Conservation (phyloP, 139 green algal species). For the Trebouxia sp. region DNA sequence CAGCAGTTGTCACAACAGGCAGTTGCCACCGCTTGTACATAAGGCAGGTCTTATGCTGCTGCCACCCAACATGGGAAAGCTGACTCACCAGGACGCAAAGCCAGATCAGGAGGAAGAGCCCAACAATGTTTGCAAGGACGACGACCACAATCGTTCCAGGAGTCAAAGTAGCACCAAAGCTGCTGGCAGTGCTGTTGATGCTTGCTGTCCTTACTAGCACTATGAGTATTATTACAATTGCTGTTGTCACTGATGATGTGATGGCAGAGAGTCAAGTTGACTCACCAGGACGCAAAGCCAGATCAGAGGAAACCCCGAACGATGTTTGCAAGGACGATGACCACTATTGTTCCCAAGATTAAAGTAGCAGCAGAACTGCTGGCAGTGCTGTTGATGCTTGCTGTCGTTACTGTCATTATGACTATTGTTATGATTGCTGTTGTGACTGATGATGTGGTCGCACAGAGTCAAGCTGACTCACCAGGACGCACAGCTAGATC, state of each 20-base stretch:
- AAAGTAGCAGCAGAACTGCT: not conserved
- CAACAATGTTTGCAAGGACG: not conserved
- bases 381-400: not conserved
- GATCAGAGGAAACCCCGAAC: not conserved
- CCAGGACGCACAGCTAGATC: too few relatives aligned
- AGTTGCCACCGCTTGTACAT: too few relatives aligned
- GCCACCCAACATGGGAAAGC: too few relatives aligned
- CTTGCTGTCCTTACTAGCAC: too few relatives aligned
- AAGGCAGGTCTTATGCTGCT: too few relatives aligned
- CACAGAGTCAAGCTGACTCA: too few relatives aligned
- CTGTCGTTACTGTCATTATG: too few relatives aligned
- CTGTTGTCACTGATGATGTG: too few relatives aligned
- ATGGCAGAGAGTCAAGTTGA: not conserved
- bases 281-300: not conserved
- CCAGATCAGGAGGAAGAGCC: not conserved
- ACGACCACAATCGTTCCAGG: not conserved
- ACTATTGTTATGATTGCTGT: too few relatives aligned
- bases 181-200: not conserved
- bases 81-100: slow-evolving; percentile 3
- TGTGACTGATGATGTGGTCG: too few relatives aligned
- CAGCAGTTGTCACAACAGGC: too few relatives aligned
- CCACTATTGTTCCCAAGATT: not conserved
- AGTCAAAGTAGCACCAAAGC: not conserved
- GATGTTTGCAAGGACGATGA: not conserved
- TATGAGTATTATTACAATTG: too few relatives aligned